These are phyloP conservation scores for Penicillium sp. DNA, from an alignment of 2,329 filamentous ascomycete genomes.

Conservation along the genomic window DNA sequence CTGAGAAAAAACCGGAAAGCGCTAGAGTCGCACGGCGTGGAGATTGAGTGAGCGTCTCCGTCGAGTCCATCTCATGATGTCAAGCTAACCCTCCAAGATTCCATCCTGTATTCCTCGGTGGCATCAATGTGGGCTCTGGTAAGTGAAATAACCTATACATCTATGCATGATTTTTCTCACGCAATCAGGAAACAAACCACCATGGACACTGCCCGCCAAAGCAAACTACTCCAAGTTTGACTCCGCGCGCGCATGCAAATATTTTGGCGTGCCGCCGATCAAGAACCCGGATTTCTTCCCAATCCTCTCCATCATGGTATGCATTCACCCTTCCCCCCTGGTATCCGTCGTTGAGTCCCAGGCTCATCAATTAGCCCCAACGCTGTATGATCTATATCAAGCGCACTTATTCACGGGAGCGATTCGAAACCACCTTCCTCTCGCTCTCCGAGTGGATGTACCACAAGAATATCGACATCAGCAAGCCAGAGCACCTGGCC, in stretches of 20 bases:
- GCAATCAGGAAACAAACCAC: conserved; percentile 66
- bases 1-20: conserved; percentile 55
- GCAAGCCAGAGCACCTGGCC: conserved; percentile 55
- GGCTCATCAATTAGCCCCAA: conserved; percentile 51
- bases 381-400: conserved; percentile 68
- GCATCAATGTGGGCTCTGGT: conserved; percentile 62
- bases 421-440: conserved; percentile 55
- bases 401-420: conserved; percentile 48
- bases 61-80: background rate
- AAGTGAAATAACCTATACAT: conserved; percentile 17
- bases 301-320: conserved; percentile 53
- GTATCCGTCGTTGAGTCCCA: background rate
- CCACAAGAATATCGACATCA: conserved; percentile 59
- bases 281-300: conserved; percentile 50
- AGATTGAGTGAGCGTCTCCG: conserved; percentile 62
- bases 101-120: conserved; percentile 69
- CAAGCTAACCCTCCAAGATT: conserved; percentile 49
- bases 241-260: conserved; percentile 47
- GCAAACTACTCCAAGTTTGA: conserved; percentile 57
- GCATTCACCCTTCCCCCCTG: conserved; percentile 36
- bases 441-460: conserved; percentile 62
- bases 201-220: conserved; percentile 70
- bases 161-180: background rate
- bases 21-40: conserved; percentile 58
- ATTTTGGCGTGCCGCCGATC: conserved; percentile 46